These are phyloP conservation scores for Endothia cerciana DNA, from an alignment of 2,329 filamentous ascomycete species.

Conservation along the genomic window DNA sequence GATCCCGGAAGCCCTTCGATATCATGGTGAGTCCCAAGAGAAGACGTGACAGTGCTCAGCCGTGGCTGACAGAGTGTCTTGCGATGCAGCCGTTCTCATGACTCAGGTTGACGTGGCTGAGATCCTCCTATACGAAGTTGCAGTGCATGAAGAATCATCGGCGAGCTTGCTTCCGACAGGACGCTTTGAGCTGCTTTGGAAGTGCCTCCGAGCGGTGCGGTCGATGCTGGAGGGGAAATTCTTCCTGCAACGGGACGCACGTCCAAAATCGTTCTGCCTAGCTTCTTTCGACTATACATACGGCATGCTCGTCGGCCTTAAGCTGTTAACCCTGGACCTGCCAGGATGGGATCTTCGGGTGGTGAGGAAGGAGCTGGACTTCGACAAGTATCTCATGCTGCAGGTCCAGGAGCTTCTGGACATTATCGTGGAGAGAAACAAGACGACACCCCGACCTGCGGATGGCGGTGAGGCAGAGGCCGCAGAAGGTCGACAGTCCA, in stretches of 20 bases:
- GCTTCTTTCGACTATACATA: slow-evolving; percentile 53
- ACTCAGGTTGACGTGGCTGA: slow-evolving; percentile 50
- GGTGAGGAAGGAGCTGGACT: slow-evolving; percentile 42
- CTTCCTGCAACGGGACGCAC: slow-evolving; percentile 30
- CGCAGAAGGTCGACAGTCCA: neutral
- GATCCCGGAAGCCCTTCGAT: slow-evolving; percentile 41
- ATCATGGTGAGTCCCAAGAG: slow-evolving; percentile 39
- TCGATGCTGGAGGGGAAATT: slow-evolving; percentile 44
- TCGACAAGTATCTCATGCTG: slow-evolving; percentile 38
- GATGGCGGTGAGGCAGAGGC: slow-evolving; percentile 29
- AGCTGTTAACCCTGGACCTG: slow-evolving; percentile 49
- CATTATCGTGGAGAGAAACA: slow-evolving; percentile 34
- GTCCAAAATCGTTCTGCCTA: slow-evolving; percentile 48
- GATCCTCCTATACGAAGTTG: slow-evolving; percentile 52
- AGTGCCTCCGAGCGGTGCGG: slow-evolving; percentile 46
- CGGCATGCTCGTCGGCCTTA: slow-evolving; percentile 50
- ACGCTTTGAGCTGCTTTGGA: slow-evolving; percentile 51
- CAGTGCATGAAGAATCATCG: slow-evolving; percentile 45
- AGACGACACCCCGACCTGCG: slow-evolving; percentile 35
- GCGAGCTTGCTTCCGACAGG: slow-evolving; percentile 41
- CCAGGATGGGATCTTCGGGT: slow-evolving; percentile 51
- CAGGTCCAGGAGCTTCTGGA: slow-evolving; percentile 39
- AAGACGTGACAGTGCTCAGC: neutral
- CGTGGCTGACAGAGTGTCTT: neutral
- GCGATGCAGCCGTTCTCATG: slow-evolving; percentile 42